Evolutionary conservation across 805 yeast species (phyloP).

Genomic region (Candida maltosa): DNA sequence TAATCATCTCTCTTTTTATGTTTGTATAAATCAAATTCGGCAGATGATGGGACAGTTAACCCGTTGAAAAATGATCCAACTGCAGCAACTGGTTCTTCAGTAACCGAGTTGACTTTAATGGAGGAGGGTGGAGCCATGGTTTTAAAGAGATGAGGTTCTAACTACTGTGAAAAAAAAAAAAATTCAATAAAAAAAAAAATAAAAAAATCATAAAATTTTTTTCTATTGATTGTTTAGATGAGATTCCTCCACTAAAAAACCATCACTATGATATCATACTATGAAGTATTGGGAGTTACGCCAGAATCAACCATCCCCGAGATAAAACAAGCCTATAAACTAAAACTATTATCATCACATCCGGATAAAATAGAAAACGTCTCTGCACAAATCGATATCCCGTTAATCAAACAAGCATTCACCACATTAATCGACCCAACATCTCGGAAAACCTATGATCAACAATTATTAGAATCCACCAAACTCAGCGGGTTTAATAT

Average conservation of each 20-base stretch:
- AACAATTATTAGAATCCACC: conserved; percentile 28
- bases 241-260: neutral
- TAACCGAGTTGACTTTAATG: conserved; percentile 32
- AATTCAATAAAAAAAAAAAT: no score
- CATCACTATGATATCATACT: conserved; percentile 28
- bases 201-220: neutral
- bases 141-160: conserved; percentile 1
- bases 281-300: conserved; percentile 55
- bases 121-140: conserved; percentile 7
- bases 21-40: conserved; percentile 61
- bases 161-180: no score
- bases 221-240: neutral
- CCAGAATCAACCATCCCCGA: conserved; percentile 33
- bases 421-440: conserved; percentile 42
- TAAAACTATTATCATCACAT: conserved; percentile 58
- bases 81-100: conserved; percentile 40
- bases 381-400: conserved; percentile 9
- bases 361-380: conserved; percentile 62
- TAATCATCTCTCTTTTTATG: conserved; percentile 42
- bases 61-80: conserved; percentile 83
- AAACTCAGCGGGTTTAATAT: conserved; percentile 36
- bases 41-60: conserved; percentile 53
- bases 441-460: conserved; percentile 51
- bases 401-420: conserved; percentile 64
- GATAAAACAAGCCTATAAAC: conserved; percentile 63